A percentile compares a stretch with the other conserved stretches of the same genome.
These are phyloP conservation scores for Boletus subparvulus DNA, from an alignment of 768 basidiomycete genomes.

Conservation along the genomic window DNA sequence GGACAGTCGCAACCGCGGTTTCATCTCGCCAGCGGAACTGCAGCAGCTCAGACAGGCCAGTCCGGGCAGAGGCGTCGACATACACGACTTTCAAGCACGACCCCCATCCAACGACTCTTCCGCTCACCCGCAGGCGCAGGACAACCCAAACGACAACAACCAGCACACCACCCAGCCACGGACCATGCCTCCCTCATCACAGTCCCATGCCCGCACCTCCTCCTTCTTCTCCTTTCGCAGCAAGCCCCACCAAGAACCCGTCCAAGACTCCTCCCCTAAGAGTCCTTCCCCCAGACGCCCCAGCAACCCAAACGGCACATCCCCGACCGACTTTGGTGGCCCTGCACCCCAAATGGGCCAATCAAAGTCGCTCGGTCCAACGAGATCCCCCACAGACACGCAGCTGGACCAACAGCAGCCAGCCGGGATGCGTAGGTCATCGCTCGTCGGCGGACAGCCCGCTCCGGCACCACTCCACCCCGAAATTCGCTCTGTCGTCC, in stretches of 20 bases:
- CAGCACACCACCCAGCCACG: conserved; percentile 24
- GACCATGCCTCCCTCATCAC: conserved; percentile 32
- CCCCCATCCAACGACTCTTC: conserved; percentile 14
- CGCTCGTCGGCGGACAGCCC: conserved; percentile 13
- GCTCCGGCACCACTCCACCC: conserved; percentile 60
- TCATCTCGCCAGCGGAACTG: conserved; percentile 34
- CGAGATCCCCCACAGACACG: conserved; percentile 20
- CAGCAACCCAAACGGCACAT: conserved; percentile 10
- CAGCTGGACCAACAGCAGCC: conserved; percentile 26
- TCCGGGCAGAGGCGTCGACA: conserved; percentile 27
- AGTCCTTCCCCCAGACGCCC: conserved; percentile 14
- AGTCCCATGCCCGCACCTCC: conserved; percentile 54
- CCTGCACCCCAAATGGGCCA: conserved; percentile 33
- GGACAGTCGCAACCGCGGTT: conserved; percentile 36
- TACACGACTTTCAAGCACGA: conserved; percentile 37
- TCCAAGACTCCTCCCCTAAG: conserved; percentile 18
- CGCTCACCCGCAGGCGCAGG: conserved; percentile 12
- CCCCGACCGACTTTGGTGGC: conserved; percentile 22
- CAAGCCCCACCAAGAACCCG: conserved; percentile 31
- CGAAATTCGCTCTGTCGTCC: conserved; percentile 79
- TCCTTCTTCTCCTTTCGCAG: conserved; percentile 66
- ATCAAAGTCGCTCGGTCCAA: conserved; percentile 33
- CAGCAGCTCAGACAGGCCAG: conserved; percentile 36
- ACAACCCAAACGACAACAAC: conserved; percentile 17
- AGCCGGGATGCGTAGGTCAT: conserved; percentile 17